Evolutionary conservation across 2,329 filamentous ascomycete species (phyloP).

Genomic region (Cytospora schulzeri): DNA sequence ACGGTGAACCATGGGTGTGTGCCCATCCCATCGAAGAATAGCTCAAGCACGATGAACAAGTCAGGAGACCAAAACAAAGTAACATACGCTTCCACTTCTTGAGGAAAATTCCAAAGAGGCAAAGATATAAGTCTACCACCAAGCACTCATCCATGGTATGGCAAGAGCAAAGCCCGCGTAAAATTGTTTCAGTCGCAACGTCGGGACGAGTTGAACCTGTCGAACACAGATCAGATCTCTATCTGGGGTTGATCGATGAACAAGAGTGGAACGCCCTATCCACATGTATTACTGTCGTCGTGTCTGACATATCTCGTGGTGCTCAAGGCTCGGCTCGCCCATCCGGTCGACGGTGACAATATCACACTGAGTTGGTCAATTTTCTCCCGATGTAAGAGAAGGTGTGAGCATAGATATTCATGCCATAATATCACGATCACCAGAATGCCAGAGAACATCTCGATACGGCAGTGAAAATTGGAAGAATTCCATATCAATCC

Average conservation of each 20-base stretch:
- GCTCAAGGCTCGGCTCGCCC: constrained; percentile 19
- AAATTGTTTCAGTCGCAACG: neutral
- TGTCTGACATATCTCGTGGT: constrained; percentile 20
- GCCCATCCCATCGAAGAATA: no score
- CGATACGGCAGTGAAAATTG: neutral
- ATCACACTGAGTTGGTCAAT: no score
- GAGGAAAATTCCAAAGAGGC: neutral
- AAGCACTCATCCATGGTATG: neutral
- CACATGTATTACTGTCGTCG: constrained; percentile 1
- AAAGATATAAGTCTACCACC: neutral
- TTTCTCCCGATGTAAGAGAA: neutral
- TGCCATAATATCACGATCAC: neutral
- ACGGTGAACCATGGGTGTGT: neutral
- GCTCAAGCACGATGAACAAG: no score
- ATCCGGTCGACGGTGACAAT: no score
- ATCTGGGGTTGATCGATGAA: neutral
- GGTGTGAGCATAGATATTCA: neutral
- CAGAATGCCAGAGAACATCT: neutral
- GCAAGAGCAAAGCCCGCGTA: neutral
- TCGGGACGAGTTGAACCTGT: neutral
- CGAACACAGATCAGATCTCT: neutral
- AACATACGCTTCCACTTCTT: neutral
- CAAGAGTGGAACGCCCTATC: neutral
- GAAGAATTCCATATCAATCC: neutral
- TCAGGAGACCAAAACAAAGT: no score